A percentile compares a stretch with the other conserved stretches of the same genome.
Conservation (phyloP, 441 rosid species). For the Aquilaria agallochum region DNA sequence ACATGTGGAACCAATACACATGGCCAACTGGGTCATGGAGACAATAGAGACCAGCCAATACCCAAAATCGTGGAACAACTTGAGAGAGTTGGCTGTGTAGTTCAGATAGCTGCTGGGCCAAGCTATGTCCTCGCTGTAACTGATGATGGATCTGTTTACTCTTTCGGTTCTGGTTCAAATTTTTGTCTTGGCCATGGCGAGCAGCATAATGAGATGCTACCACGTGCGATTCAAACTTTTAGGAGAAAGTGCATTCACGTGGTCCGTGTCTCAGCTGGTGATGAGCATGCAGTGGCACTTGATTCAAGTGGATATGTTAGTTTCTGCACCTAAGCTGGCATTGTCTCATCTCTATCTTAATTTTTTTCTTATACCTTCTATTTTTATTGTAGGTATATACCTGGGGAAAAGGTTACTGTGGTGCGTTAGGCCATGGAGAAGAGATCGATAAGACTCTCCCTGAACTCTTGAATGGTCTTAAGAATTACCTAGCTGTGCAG, state of each 20-base stretch:
- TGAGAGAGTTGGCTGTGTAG: slow-evolving; percentile 51
- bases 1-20: slow-evolving; percentile 80
- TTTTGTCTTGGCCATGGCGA: slow-evolving; percentile 99
- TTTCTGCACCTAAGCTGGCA: slow-evolving; percentile 12
- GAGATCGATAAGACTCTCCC: slow-evolving; percentile 89
- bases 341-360: slow-evolving; percentile 4
- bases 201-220: slow-evolving; percentile 80
- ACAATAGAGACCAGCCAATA: slow-evolving; percentile 65
- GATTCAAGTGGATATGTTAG: slow-evolving; percentile 91
- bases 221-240: slow-evolving; percentile 70
- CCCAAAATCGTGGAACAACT: slow-evolving; percentile 61
- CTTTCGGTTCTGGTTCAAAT: slow-evolving; percentile 87
- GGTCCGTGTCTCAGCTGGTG: slow-evolving; percentile 93
- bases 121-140: slow-evolving; percentile 76
- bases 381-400: slow-evolving; percentile 64
- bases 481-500: slow-evolving; percentile 69
- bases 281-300: slow-evolving; percentile 93
- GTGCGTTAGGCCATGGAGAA: slow-evolving; percentile 97
- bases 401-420: slow-evolving; percentile 99
- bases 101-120: slow-evolving; percentile 88
- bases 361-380: slow-evolving; percentile 12
- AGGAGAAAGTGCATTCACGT: slow-evolving; percentile 66
- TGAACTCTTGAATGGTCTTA: slow-evolving; percentile 56
- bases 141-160: slow-evolving; percentile 66
- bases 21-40: slow-evolving; percentile 96